These are phyloP conservation scores for Arabis alpina DNA, from an alignment of 345 rosid species.

Conservation along the genomic window DNA sequence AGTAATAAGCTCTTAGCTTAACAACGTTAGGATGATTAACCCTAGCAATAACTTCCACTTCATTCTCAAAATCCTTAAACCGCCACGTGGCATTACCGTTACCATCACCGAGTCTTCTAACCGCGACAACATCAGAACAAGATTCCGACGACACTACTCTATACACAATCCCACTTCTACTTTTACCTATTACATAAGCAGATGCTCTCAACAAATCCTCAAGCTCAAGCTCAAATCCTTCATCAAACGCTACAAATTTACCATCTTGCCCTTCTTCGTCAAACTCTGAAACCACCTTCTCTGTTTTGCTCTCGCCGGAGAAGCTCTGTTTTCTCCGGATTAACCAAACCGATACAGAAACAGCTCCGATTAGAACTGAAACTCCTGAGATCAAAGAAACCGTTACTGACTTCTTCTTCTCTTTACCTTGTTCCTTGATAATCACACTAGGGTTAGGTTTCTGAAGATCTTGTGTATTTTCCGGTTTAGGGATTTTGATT, in stretches of 20 bases:
- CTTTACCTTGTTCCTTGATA: not conserved
- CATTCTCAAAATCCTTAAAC: slow-evolving; percentile 78
- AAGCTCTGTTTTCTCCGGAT: slow-evolving; percentile 55
- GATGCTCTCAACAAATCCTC: slow-evolving; percentile 95
- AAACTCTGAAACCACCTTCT: slow-evolving; percentile 55
- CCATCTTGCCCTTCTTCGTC: slow-evolving; percentile 72
- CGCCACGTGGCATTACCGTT: slow-evolving; percentile 71
- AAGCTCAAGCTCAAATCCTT: slow-evolving; percentile 80
- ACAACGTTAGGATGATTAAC: slow-evolving; percentile 93
- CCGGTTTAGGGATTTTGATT: slow-evolving; percentile 35
- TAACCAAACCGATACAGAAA: slow-evolving; percentile 64
- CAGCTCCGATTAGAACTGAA: slow-evolving; percentile 61
- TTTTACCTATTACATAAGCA: slow-evolving; percentile 92
- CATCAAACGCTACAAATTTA: slow-evolving; percentile 80
- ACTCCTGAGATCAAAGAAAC: slow-evolving; percentile 71
- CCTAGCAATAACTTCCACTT: slow-evolving; percentile 75
- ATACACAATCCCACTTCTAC: slow-evolving; percentile 93
- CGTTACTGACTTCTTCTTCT: slow-evolving; percentile 41
- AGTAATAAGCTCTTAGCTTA: slow-evolving; percentile 82
- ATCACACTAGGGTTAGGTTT: slow-evolving; percentile 35
- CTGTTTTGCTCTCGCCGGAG: slow-evolving; percentile 42
- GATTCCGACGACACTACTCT: slow-evolving; percentile 92
- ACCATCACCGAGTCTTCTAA: slow-evolving; percentile 75
- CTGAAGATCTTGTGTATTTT: slow-evolving; percentile 47
- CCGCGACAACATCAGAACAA: slow-evolving; percentile 65